These are phyloP conservation scores for Trypanosomatidae sp. DNA, from an alignment of 208 protist species.

Conservation along the genomic window DNA sequence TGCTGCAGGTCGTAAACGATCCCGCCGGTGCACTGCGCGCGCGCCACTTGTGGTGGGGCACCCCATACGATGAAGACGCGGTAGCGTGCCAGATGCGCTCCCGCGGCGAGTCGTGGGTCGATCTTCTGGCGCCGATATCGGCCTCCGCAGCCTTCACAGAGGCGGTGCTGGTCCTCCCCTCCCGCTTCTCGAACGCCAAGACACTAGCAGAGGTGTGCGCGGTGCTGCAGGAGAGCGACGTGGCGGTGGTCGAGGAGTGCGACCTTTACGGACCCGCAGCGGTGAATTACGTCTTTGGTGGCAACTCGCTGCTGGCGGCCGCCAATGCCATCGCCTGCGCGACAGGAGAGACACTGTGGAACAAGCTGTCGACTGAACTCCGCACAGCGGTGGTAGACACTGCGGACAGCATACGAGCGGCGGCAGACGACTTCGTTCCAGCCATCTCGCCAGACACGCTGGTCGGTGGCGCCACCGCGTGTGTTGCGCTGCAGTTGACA, in stretches of 20 bases:
- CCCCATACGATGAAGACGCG: conserved; percentile 27
- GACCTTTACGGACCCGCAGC: conserved; percentile 36
- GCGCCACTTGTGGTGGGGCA: conserved; percentile 38
- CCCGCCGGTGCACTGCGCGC: conserved; percentile 10
- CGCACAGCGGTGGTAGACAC: conserved; percentile 11
- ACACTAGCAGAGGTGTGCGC: too few species aligned
- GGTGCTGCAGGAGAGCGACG: conserved; percentile 25
- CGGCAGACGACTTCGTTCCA: conserved; percentile 19
- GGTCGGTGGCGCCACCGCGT: conserved; percentile 45
- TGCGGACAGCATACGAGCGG: conserved; percentile 32
- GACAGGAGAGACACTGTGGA: conserved; percentile 19
- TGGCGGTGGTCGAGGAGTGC: conserved; percentile 27
- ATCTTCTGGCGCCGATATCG: conserved; percentile 54
- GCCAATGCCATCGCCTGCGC: conserved; percentile 17
- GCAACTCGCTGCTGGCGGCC: conserved; percentile 22
- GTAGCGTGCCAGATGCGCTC: conserved; percentile 25
- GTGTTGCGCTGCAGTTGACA: conserved; percentile 27
- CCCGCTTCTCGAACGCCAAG: too few species aligned
- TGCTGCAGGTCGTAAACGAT: conserved; percentile 11
- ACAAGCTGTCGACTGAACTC: not conserved
- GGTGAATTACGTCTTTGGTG: conserved; percentile 24
- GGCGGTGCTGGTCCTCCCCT: conserved; percentile 28
- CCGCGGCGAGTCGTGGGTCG: conserved; percentile 40
- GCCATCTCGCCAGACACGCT: conserved; percentile 18
- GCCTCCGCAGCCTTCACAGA: conserved; percentile 25